phyloP scores from a whole-genome alignment of 108 stramenopile species.

The Nitzschia sp. region DNA sequence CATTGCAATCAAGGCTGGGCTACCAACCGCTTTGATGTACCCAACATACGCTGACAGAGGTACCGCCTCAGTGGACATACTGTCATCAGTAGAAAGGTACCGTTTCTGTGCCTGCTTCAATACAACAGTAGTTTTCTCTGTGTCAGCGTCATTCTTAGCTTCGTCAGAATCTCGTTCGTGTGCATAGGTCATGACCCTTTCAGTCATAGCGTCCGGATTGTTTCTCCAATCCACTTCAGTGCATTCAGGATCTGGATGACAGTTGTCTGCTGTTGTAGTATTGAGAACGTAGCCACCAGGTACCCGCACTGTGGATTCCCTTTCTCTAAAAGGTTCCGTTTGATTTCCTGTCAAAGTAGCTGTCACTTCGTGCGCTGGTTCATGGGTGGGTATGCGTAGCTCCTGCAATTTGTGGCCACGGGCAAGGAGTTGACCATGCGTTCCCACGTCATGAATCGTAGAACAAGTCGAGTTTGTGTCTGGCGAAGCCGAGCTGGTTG shows the following conservation, averaged over 20 bases:
- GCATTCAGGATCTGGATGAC: conserved; percentile 74
- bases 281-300: conserved; percentile 29
- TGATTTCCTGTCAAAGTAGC: too few species aligned
- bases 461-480: conserved; percentile 38
- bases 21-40: conserved; percentile 71
- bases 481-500: background rate
- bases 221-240: conserved; percentile 37
- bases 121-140: too few species aligned
- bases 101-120: background rate
- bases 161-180: background rate
- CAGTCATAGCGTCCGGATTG: conserved; percentile 47
- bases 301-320: conserved; percentile 10
- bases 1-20: conserved; percentile 58
- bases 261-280: conserved; percentile 25
- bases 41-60: conserved; percentile 65
- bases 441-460: conserved; percentile 63
- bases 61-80: conserved; percentile 75
- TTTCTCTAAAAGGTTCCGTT: background rate
- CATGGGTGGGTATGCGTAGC: background rate
- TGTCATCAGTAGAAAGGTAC: conserved; percentile 60
- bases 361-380: background rate
- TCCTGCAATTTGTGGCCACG: conserved; percentile 58
- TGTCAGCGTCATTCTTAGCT: background rate
- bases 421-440: conserved; percentile 67
- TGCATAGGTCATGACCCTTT: conserved; percentile 23